Evolutionary conservation across 2,329 filamentous ascomycete species (phyloP), one percentile per base, ranked within the genome.

Genomic region (Metarhizium guizhouense): DNA sequence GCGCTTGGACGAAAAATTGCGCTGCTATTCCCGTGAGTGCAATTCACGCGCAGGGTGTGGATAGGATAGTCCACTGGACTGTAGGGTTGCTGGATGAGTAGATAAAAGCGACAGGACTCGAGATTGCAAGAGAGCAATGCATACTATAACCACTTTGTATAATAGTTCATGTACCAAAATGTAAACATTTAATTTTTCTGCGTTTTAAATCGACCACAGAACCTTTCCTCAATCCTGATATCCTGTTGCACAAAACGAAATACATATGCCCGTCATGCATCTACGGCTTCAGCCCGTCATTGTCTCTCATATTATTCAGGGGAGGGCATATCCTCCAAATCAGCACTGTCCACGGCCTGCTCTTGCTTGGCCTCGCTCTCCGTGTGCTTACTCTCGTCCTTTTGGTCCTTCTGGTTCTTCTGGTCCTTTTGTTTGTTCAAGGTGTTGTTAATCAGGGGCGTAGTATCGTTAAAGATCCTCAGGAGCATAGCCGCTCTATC

Each of bases 401-500:
- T 68, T 51, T 68, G 64, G 18, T 63, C 61, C 56, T 72, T 52
- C 2, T 3, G 45, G 8, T 52, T 36, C 29, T 68, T 68, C 52
- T 68, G 64, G 18, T 63, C 60, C 56, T 72, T 68, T 57, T 79
- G 68, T 67, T 79, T 77, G 64, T 80, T 75, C 47, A 81, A 71
- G 16, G 76, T 77, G 62, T 81, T 81, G 68, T 94, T 95, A 59
- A 95, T 81, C 51, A 96, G 78, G 4, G 90, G 90, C 0, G 88
- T 87, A 32, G 87, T 87, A 63, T 97, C 93, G 68, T 96, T 95
- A 75, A 87, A 99, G 58, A 99, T 78, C 25, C 94, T 81, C 60
- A 97, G 77, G 63, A 97, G 75, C 90, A 97, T 95, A 1, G 94
- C 94, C 29, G 85, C 86, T 16, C 94, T 84, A 62, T 99, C 94